Evolutionary conservation across 345 rosid genomes (phyloP).

Genomic region (Cardamine resedifolia): DNA sequence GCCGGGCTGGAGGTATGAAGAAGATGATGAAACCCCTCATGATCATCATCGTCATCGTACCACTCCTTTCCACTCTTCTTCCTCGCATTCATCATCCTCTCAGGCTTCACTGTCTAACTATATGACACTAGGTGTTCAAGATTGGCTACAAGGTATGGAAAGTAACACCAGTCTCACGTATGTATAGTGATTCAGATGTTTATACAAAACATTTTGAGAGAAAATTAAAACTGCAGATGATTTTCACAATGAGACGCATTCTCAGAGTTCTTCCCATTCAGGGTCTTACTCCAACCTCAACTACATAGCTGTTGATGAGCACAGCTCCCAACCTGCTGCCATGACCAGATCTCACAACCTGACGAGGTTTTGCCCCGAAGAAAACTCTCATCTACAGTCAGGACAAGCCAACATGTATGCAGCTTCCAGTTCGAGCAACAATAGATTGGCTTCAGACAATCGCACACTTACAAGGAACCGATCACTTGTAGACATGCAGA

Average conservation of each 20-base stretch:
- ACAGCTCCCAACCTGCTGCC: constrained; percentile 37
- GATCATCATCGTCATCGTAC: constrained; percentile 24
- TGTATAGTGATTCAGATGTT: constrained; percentile 22
- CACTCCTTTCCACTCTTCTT: constrained; percentile 46
- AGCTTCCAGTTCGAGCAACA: constrained; percentile 44
- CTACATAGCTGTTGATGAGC: constrained; percentile 51
- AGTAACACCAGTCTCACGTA: neutral
- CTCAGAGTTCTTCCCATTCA: constrained; percentile 64
- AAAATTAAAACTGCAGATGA: constrained; percentile 56
- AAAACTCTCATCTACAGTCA: constrained; percentile 31
- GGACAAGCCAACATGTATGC: constrained; percentile 43
- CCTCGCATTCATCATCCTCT: constrained; percentile 61
- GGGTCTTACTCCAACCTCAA: constrained; percentile 57
- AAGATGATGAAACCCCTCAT: constrained; percentile 41
- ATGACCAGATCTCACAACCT: constrained; percentile 39
- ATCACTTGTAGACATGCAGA: constrained; percentile 65
- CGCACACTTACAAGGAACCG: constrained; percentile 56
- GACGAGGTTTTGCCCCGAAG: constrained; percentile 58
- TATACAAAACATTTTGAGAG: neutral
- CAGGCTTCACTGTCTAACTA: constrained; percentile 53
- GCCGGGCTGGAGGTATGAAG: constrained; percentile 52
- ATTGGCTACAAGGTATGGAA: constrained; percentile 55
- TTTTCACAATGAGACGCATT: constrained; percentile 58
- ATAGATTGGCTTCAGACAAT: constrained; percentile 29
- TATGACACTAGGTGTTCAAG: constrained; percentile 36